Evolutionary conservation across 805 yeast genomes (phyloP).

Genomic region (Cyberlindnera euphorbiiphila): DNA sequence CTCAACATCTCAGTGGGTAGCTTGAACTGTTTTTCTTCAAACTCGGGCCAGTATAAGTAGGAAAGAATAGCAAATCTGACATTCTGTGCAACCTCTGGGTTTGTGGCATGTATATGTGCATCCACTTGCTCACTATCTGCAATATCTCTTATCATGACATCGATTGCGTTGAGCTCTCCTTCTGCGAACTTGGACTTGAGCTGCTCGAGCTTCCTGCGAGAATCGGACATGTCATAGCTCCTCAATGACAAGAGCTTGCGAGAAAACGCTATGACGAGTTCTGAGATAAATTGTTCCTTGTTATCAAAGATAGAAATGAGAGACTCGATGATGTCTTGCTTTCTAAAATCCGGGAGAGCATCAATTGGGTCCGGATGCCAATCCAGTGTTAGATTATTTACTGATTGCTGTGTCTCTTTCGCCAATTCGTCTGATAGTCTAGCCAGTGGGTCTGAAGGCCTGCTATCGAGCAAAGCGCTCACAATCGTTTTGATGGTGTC

Average conservation of each 20-base stretch:
- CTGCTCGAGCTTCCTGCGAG: slow-evolving; percentile 42
- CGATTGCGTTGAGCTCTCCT: slow-evolving; percentile 61
- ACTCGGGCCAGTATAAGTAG: slow-evolving; percentile 73
- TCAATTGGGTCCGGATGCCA: slow-evolving; percentile 90
- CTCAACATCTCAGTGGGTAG: slow-evolving; percentile 42
- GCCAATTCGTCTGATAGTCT: slow-evolving; percentile 54
- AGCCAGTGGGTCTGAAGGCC: slow-evolving; percentile 32
- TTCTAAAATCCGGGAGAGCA: slow-evolving; percentile 80
- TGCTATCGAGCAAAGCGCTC: slow-evolving; percentile 54
- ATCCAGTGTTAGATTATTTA: slow-evolving; percentile 30
- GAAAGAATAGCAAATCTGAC: slow-evolving; percentile 66
- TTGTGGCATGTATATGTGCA: slow-evolving; percentile 29
- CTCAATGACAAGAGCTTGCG: slow-evolving; percentile 40
- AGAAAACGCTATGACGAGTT: slow-evolving; percentile 60
- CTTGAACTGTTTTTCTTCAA: slow-evolving; percentile 31
- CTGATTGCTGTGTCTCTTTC: slow-evolving; percentile 20
- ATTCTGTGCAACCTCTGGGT: slow-evolving; percentile 20
- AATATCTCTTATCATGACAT: slow-evolving; percentile 81
- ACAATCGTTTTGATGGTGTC: slow-evolving; percentile 73
- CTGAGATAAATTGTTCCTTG: slow-evolving; percentile 61
- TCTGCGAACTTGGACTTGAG: slow-evolving; percentile 65
- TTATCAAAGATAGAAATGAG: slow-evolving; percentile 69
- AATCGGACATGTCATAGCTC: slow-evolving; percentile 38
- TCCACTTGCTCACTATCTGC: slow-evolving; percentile 50
- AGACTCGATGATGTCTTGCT: slow-evolving; percentile 67